These are phyloP conservation scores for Syzygium jambos DNA, from an alignment of 345 rosid species.

Conservation along the genomic window DNA sequence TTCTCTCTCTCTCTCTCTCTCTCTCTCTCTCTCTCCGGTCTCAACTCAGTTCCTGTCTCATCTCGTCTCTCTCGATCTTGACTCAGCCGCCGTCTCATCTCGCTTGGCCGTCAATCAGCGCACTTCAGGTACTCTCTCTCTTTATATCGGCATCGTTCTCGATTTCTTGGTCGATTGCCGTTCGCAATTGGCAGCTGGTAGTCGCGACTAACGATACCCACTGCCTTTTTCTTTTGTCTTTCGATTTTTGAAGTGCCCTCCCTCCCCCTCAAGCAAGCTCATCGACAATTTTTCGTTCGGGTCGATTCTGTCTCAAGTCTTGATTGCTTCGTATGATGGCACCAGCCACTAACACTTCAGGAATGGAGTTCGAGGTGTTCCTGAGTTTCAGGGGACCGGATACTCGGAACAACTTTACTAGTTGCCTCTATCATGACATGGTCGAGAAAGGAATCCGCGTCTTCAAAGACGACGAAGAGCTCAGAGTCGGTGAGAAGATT, in stretches of 20 bases:
- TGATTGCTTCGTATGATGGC: background rate
- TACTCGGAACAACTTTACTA: background rate
- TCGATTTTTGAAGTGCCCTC: too few species aligned
- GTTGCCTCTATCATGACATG: background rate
- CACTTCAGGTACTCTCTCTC: background rate
- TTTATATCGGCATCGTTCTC: background rate
- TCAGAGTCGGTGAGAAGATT: background rate
- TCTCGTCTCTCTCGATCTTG: too few species aligned
- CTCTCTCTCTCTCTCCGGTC: too few species aligned
- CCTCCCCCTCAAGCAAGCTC: background rate
- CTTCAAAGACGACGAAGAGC: background rate
- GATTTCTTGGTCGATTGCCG: background rate
- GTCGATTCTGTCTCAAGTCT: background rate
- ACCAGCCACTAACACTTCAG: background rate
- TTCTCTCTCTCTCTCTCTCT: background rate
- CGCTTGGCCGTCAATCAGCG: background rate
- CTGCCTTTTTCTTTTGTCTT: too few species aligned
- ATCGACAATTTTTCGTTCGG: background rate
- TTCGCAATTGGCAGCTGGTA: background rate
- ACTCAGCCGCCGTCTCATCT: background rate
- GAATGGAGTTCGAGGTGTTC: background rate
- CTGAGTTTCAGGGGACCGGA: background rate
- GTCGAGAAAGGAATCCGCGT: background rate
- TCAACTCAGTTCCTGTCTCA: fast-evolving
- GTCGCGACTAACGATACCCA: too few species aligned